Evolutionary conservation across 1,284 basidiomycete genomes (phyloP).

Genomic region (Sporisorium reilianum): DNA sequence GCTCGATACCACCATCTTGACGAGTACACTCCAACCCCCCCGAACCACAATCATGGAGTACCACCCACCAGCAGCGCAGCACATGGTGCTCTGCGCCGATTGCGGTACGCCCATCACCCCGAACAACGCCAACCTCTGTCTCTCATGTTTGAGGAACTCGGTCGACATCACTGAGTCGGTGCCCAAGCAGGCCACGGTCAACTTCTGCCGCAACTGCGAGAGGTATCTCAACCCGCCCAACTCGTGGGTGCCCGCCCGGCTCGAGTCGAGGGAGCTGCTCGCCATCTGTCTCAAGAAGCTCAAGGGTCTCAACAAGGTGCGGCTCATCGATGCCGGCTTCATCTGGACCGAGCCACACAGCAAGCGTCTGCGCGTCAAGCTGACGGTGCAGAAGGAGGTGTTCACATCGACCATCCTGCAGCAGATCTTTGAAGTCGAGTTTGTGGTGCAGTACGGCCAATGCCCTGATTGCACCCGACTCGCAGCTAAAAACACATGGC

Average conservation of each 20-base stretch:
- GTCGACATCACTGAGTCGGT: constrained; percentile 98
- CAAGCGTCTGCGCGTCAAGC: constrained; percentile 88
- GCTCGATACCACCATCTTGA: neutral
- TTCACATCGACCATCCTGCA: constrained; percentile 94
- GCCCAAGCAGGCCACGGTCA: constrained; percentile 94
- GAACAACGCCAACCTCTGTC: constrained; percentile 95
- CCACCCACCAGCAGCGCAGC: constrained; percentile 60
- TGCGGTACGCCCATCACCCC: constrained; percentile 90
- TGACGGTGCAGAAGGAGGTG: constrained; percentile 99
- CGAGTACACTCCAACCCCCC: neutral
- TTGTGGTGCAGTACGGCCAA: constrained; percentile 93
- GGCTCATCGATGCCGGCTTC: constrained; percentile 95
- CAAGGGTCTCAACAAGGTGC: constrained; percentile 92
- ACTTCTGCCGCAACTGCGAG: constrained; percentile 95
- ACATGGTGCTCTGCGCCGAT: constrained; percentile 70
- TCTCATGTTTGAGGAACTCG: constrained; percentile 88
- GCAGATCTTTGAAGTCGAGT: constrained; percentile 97
- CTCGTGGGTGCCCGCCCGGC: constrained; percentile 86
- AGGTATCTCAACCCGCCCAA: constrained; percentile 91
- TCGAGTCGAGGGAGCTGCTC: constrained; percentile 92
- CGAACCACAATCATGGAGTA: constrained; percentile 53
- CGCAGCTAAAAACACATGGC: constrained; percentile 99
- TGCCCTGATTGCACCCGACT: constrained; percentile 92
- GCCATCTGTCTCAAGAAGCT: constrained; percentile 84
- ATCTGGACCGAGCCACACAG: constrained; percentile 99